Evolutionary conservation across 192 early-diverging fungal species (phyloP), one percentile per base, ranked within the genome.

Genomic region (Blastocladiella britannica): DNA sequence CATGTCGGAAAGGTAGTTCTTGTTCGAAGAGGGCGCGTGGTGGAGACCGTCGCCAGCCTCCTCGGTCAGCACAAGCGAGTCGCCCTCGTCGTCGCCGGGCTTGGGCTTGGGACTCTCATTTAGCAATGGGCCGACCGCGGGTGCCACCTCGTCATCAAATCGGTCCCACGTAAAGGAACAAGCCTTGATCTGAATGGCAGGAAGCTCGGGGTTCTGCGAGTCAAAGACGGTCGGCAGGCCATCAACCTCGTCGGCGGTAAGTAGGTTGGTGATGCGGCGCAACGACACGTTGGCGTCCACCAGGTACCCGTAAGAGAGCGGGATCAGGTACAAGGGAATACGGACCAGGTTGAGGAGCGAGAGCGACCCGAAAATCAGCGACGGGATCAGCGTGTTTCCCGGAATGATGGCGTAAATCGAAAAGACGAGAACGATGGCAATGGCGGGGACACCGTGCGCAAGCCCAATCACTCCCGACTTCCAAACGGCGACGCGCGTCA

Each of bases 1-100:
- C 65, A 81, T 63, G 51, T 66, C 57, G 9, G 73, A 28, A 5
- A 80, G 63, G 30, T 54, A 67, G 53, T 80, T 72, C 26, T 65
- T 68, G 56, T 69, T 53, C 20, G 74, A 67, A 15, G 80, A 52
- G 53, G 37, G 6, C 37, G n/a, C 4, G 37, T 12, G 15, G 37
- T 20, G 15, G 37, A 12, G 37, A 47, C 31, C 18, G 31, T 43
- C 31, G 31, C 31, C 31, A 5, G 9, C 31, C 9, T 43, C 31
- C 9, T 43, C 31, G 31, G 1, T 7, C 5, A 15, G 31, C 31
- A 18, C 9, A 18, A 43, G 9, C 31, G 31, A 1, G 1, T 6
- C 9, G 31, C 18, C 9, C 1, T 7, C 5, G 31, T 43, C 9
- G 5, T 4, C 9, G 5, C 5, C 31, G 31, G 9, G 31, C 31